phyloP scores from a whole-genome alignment of 805 yeast genomes.

The Phaffomyces thermotolerans region DNA sequence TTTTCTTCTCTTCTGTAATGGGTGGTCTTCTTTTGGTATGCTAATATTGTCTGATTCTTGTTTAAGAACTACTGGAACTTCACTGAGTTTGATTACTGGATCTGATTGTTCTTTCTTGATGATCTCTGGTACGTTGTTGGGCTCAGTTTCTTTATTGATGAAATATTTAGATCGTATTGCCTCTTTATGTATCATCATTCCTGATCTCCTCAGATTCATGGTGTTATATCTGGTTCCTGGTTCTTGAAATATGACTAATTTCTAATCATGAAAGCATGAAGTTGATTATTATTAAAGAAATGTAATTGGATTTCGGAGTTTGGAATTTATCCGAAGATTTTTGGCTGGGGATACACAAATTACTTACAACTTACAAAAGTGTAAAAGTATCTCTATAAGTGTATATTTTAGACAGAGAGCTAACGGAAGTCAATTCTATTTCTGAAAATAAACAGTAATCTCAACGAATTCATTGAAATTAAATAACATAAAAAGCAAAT shows the following conservation, averaged over 20 bases:
- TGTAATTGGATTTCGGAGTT: not conserved
- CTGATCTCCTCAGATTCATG: not conserved
- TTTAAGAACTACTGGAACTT: not conserved
- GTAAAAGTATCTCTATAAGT: no score
- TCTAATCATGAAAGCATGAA: no score
- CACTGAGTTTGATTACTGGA: not conserved
- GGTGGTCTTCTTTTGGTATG: not conserved
- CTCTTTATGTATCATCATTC: not conserved
- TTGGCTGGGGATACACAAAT: not conserved
- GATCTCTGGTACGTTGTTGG: not conserved
- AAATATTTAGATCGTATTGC: slow-evolving; percentile 1
- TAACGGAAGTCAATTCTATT: no score
- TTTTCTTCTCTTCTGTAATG: not conserved
- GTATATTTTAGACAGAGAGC: no score
- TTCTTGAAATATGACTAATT: not conserved
- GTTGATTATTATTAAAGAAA: not conserved
- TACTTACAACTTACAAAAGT: no score
- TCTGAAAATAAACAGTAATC: no score
- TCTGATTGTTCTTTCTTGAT: not conserved
- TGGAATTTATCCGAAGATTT: not conserved
- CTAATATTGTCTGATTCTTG: no score
- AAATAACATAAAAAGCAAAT: no score
- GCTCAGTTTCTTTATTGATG: not conserved
- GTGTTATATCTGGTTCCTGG: no score
- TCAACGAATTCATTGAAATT: no score